Base-by-base conservation (phyloP, 805 yeast species). In the Saccharomycopsis fibuligera region DNA sequence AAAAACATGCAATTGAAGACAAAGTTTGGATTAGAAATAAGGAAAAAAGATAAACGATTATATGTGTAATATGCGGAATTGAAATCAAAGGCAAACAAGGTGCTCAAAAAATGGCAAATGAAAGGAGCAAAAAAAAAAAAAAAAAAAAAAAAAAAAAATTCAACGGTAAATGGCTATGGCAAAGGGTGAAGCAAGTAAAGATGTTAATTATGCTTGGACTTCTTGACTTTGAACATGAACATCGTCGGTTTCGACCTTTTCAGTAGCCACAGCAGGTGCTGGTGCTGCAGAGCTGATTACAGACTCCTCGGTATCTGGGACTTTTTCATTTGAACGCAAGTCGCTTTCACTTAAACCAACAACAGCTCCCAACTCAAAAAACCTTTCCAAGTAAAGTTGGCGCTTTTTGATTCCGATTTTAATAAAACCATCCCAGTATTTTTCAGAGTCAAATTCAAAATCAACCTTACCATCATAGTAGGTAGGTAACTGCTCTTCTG, bases 321-420 rank as follows among this genome's bases (percentile, higher is more conserved):
- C 45, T 31, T 37, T 41, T 41, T 54, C 52, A 38, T 66, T 62
- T 21, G 25, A 21, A 55, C 78, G 73, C 43, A 76, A 67, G 50
- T 78, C 81, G 51, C 62, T 71, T 56, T 78, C 83, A 56, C 79
- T 75, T 47, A 76, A 61, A 3, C 83, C 83, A n/a, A 76, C 70
- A 1, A 54, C 58, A 2, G 68, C 67, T 3, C 81, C 81, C 33
- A 76, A 64, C 41, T 60, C 58, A 9, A 56, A 37, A 47, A 64
- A 67, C 47, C 66, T 67, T 36, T 66, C 62, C 53, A 67, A 74
- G 51, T 73, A 70, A 14, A 57, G 56, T 12, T 57, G 51, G 31
- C 67, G 66, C 51, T 73, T 68, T 35, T 57, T 57, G 22, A 65
- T 70, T 2, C 74, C 72, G 55, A 72, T 68, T 33, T 60, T 58